Percentiles rank a stretch among this genome's conserved stretches.
These are phyloP conservation scores for Centrapalus pauciflorus DNA, from an alignment of 129 eudicot genomes.

Conservation along the genomic window DNA sequence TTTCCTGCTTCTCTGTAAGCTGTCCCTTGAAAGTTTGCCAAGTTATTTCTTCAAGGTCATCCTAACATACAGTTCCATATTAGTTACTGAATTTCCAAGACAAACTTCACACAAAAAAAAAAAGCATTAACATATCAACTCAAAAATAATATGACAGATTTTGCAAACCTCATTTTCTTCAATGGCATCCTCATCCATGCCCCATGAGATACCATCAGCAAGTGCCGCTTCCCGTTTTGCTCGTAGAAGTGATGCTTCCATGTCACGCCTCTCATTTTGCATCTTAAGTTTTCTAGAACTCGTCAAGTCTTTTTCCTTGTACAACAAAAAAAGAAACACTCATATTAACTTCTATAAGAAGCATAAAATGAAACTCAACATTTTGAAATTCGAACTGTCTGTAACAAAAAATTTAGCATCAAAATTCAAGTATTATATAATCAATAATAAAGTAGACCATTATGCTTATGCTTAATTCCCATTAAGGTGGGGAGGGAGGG, in stretches of 20 bases:
- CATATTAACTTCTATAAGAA: conserved; percentile 1
- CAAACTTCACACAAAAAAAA: background rate
- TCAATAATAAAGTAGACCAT: background rate
- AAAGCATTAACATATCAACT: too few relatives aligned
- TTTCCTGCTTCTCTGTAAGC: conserved; percentile 98
- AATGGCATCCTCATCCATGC: conserved; percentile 96
- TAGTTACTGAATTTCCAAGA: conserved; percentile 1
- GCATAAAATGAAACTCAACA: background rate
- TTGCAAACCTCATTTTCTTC: conserved; percentile 88
- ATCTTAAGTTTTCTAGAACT: conserved; percentile 40
- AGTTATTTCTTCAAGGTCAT: conserved; percentile 86
- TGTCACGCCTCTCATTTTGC: conserved; percentile 58
- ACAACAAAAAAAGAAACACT: conserved; percentile 16
- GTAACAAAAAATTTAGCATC: background rate
- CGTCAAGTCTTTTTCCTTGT: conserved; percentile 76
- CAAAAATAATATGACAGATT: background rate
- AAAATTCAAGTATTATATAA: background rate
- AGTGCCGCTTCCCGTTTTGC: conserved; percentile 84
- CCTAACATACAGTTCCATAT: conserved; percentile 31
- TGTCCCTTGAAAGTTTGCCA: conserved; percentile 98
- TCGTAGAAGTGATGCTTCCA: conserved; percentile 90
- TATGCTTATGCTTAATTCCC: background rate
- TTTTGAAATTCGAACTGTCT: too few relatives aligned
- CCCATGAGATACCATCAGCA: conserved; percentile 98
- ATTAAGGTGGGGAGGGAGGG: background rate